Percentiles rank a stretch among this genome's conserved stretches.
Evolutionary conservation across 805 yeast genomes (phyloP).

Genomic region (Teunomyces pallodes): DNA sequence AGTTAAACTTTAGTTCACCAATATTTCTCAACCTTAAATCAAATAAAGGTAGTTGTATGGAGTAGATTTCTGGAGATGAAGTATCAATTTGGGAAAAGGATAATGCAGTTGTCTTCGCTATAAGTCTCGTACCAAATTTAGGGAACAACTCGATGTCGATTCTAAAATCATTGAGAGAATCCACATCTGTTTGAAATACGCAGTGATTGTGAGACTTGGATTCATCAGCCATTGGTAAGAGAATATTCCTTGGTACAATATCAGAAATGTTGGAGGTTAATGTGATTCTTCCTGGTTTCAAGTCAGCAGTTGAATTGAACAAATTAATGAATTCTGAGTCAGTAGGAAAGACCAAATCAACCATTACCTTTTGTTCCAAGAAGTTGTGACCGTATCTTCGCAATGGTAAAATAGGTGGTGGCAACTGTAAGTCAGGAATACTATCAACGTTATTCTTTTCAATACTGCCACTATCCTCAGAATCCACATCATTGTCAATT

Average conservation of each 20-base stretch:
- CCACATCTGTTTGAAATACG: slow-evolving; percentile 79
- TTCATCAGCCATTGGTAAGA: slow-evolving; percentile 70
- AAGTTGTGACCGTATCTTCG: slow-evolving; percentile 95
- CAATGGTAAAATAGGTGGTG: slow-evolving; percentile 94
- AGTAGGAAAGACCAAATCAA: slow-evolving; percentile 68
- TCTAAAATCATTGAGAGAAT: slow-evolving; percentile 58
- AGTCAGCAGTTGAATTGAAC: slow-evolving; percentile 39
- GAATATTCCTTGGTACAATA: slow-evolving; percentile 81
- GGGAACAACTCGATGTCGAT: slow-evolving; percentile 91
- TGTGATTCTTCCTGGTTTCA: slow-evolving; percentile 78
- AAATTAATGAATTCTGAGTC: slow-evolving; percentile 46
- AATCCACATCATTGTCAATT: slow-evolving; percentile 28
- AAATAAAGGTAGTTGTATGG: slow-evolving; percentile 65
- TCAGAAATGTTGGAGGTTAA: slow-evolving; percentile 74
- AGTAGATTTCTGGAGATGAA: slow-evolving; percentile 38
- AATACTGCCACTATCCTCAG: slow-evolving; percentile 37
- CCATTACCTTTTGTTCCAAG: slow-evolving; percentile 81
- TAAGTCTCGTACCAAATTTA: slow-evolving; percentile 86
- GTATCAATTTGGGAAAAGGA: slow-evolving; percentile 45
- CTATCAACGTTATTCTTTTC: slow-evolving; percentile 51
- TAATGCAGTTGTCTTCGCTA: slow-evolving; percentile 84
- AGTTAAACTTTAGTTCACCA: slow-evolving; percentile 75
- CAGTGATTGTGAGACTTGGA: slow-evolving; percentile 51
- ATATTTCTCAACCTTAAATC: slow-evolving; percentile 78
- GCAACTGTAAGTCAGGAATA: slow-evolving; percentile 87